Evolutionary conservation across 495 filamentous ascomycete genomes (phyloP).

Genomic region (Paragyromitra xinjiangensis): DNA sequence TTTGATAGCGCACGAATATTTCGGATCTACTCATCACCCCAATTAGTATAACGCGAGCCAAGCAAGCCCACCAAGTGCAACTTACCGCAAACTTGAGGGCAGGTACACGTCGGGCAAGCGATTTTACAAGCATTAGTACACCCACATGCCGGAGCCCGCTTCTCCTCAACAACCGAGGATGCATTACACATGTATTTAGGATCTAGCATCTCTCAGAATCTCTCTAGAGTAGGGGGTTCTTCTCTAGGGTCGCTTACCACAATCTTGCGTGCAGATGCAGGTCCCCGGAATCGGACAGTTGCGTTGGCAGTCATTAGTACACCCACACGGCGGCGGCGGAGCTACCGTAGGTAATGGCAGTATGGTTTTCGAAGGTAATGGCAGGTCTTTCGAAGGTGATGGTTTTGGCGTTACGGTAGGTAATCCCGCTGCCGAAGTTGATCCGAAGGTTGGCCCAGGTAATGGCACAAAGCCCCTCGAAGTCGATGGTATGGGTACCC

Average conservation of each 20-base stretch:
- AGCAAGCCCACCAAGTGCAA: too few species aligned
- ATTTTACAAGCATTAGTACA: slow-evolving; percentile 9
- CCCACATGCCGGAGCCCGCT: not conserved
- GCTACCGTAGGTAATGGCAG: too few species aligned
- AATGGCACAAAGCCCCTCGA: too few species aligned
- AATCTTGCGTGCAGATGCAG: slow-evolving; percentile 24
- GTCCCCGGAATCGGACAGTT: not conserved
- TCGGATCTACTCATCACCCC: not conserved
- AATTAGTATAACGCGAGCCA: not conserved
- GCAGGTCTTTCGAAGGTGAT: too few species aligned
- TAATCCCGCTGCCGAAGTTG: not conserved
- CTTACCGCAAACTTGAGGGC: slow-evolving; percentile 2
- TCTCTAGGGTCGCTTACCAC: slow-evolving; percentile 14
- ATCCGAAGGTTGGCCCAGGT: too few species aligned
- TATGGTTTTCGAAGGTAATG: too few species aligned
- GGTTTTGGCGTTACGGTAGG: too few species aligned
- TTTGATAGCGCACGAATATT: not conserved
- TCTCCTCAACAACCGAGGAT: not conserved
- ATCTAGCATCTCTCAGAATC: not conserved
- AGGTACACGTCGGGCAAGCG: not conserved
- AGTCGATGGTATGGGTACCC: too few species aligned
- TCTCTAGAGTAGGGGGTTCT: not conserved
- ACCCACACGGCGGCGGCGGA: not conserved
- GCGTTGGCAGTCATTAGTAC: slow-evolving; percentile 29
- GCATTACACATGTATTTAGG: not conserved